phyloP scores from a whole-genome alignment of 2,329 filamentous ascomycete species.

The Trichoderma sp. region DNA sequence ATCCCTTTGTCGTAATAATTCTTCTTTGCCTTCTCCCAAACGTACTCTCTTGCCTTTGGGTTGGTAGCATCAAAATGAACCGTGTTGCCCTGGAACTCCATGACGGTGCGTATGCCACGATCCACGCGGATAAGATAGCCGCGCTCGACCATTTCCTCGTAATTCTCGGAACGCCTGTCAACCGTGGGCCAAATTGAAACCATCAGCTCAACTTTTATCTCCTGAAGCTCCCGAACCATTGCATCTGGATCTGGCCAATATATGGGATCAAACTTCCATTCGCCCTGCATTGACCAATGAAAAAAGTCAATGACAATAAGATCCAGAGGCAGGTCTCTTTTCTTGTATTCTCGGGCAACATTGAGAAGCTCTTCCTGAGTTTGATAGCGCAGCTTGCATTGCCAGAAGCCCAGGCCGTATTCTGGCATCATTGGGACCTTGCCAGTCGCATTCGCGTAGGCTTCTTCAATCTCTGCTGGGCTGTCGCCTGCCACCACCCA shows the following conservation, averaged over 20 bases:
- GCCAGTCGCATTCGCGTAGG: constrained; percentile 60
- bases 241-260: constrained; percentile 68
- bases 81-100: constrained; percentile 61
- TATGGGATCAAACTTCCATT: constrained; percentile 65
- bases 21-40: constrained; percentile 60
- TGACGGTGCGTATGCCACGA: constrained; percentile 57
- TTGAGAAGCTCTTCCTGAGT: constrained; percentile 64
- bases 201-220: constrained; percentile 65
- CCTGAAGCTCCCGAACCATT: constrained; percentile 63
- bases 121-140: constrained; percentile 63
- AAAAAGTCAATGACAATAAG: constrained; percentile 70
- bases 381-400: constrained; percentile 66
- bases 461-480: constrained; percentile 56
- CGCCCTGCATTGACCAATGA: constrained; percentile 67
- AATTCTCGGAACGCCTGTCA: constrained; percentile 60
- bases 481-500: constrained; percentile 63
- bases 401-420: constrained; percentile 69
- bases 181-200: constrained; percentile 71
- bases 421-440: constrained; percentile 68
- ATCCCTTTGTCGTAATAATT: constrained; percentile 66
- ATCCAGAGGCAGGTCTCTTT: constrained; percentile 58
- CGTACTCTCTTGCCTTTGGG: constrained; percentile 56
- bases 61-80: constrained; percentile 67
- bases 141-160: constrained; percentile 60
- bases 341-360: constrained; percentile 61